A percentile compares a stretch with the other conserved stretches of the same genome.
phyloP scores from a whole-genome alignment of 2,329 filamentous ascomycete species.

The Aaosphaeria arxii region DNA sequence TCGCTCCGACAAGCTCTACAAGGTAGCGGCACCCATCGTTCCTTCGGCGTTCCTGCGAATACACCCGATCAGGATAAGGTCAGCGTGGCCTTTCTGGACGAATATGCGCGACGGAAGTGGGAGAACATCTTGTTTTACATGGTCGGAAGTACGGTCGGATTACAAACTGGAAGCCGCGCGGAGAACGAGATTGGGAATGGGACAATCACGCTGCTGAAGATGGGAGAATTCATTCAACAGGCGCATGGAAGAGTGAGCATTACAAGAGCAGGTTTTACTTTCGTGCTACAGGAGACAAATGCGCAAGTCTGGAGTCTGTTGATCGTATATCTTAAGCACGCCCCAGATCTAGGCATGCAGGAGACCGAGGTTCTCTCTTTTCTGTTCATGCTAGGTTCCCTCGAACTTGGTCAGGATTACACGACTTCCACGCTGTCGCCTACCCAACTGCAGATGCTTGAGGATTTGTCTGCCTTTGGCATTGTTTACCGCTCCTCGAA shows the following conservation, averaged over 20 bases:
- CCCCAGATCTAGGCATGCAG: slow-evolving; percentile 68
- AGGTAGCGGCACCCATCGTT: slow-evolving; percentile 78
- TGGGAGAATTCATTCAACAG: slow-evolving; percentile 74
- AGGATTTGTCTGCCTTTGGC: slow-evolving; percentile 86
- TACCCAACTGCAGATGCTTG: slow-evolving; percentile 83
- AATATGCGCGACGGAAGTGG: slow-evolving; percentile 86
- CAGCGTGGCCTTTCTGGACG: slow-evolving; percentile 71
- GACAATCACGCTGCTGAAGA: slow-evolving; percentile 79
- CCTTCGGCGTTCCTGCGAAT: slow-evolving; percentile 82
- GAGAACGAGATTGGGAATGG: slow-evolving; percentile 51
- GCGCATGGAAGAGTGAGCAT: slow-evolving; percentile 62
- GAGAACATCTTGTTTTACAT: slow-evolving; percentile 96
- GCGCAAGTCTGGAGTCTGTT: slow-evolving; percentile 96
- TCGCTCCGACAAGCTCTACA: slow-evolving; percentile 85
- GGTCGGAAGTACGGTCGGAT: slow-evolving; percentile 67
- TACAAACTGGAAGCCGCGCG: slow-evolving; percentile 39
- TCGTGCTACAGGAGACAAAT: slow-evolving; percentile 90
- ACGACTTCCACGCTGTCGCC: slow-evolving; percentile 79
- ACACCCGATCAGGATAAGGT: slow-evolving; percentile 62
- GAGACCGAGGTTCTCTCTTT: slow-evolving; percentile 93
- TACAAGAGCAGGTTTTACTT: slow-evolving; percentile 90
- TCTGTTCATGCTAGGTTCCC: slow-evolving; percentile 88
- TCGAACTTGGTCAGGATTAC: slow-evolving; percentile 90
- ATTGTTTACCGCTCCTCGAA: slow-evolving; percentile 68
- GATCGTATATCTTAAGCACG: slow-evolving; percentile 87